phyloP scores from a whole-genome alignment of 2,329 filamentous ascomycete genomes.

The Chaetomiaceae sp. region DNA sequence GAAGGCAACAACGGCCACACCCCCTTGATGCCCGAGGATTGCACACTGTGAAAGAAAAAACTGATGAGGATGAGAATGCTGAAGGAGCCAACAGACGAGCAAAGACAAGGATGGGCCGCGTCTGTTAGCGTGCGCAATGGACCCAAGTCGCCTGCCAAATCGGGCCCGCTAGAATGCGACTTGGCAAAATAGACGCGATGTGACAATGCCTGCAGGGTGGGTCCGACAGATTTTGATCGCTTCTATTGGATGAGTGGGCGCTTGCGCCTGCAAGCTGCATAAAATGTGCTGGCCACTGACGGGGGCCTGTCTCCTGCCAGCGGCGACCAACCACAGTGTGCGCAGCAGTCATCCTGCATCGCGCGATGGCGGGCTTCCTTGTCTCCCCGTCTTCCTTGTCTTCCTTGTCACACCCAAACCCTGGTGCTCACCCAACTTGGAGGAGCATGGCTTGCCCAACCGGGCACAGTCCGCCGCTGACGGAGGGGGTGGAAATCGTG shows the following conservation, averaged over 20 bases:
- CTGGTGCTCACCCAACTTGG: background rate
- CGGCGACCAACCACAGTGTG: slow-evolving; percentile 16
- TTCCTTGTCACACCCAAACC: slow-evolving; percentile 10
- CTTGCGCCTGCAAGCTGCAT: slow-evolving; percentile 33
- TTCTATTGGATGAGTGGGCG: slow-evolving; percentile 31
- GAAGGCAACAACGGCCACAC: too few species aligned
- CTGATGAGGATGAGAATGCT: too few species aligned
- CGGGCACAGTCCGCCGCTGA: background rate
- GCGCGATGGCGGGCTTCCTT: background rate
- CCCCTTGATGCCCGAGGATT: background rate
- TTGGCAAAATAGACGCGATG: slow-evolving; percentile 26
- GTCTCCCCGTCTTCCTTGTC: background rate
- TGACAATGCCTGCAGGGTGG: slow-evolving; percentile 24
- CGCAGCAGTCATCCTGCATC: background rate
- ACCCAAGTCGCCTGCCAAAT: slow-evolving; percentile 6
- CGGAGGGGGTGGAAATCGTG: too few species aligned
- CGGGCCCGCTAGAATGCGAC: slow-evolving; percentile 16
- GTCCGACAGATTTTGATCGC: background rate
- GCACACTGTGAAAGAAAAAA: background rate
- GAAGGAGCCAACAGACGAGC: background rate
- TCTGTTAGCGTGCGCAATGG: slow-evolving; percentile 1
- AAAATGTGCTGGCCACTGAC: slow-evolving; percentile 19
- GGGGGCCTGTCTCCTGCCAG: slow-evolving; percentile 4
- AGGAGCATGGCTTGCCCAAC: background rate
- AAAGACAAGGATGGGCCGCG: background rate